Conservation (phyloP, 108 stramenopile genomes). For the Cylindrotheca fusiformis region DNA sequence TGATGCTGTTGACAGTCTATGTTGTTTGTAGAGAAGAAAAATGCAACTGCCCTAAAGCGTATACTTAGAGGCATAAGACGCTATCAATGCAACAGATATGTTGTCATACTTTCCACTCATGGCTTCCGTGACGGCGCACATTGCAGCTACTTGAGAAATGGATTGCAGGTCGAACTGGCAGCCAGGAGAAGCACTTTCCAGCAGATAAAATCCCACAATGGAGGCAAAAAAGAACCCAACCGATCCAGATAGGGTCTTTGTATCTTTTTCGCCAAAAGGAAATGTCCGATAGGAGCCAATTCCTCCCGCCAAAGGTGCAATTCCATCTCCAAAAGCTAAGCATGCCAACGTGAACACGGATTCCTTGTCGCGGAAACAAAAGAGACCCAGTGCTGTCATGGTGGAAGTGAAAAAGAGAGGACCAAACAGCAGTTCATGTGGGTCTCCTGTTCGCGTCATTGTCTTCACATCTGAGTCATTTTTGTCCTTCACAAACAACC, state of each 20-base stretch:
- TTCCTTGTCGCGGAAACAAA: slow-evolving; percentile 21
- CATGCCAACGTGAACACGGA: slow-evolving; percentile 50
- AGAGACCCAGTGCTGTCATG: slow-evolving; percentile 46
- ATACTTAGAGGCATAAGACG: too few relatives aligned
- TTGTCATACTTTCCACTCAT: slow-evolving; percentile 14
- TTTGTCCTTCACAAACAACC: slow-evolving; percentile 46
- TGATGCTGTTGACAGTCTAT: too few relatives aligned
- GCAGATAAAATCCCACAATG: background rate
- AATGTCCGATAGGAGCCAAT: slow-evolving; percentile 10
- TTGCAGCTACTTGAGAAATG: background rate
- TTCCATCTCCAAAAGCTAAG: slow-evolving; percentile 56
- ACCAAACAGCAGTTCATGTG: slow-evolving; percentile 55
- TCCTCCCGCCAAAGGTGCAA: slow-evolving; percentile 52
- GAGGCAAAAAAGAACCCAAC: slow-evolving; percentile 15
- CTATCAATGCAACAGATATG: too few relatives aligned
- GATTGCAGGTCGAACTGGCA: background rate
- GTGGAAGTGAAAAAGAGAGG: slow-evolving; percentile 57
- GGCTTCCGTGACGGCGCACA: slow-evolving; percentile 7
- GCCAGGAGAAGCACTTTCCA: background rate
- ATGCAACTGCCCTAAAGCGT: too few relatives aligned
- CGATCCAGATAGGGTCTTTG: slow-evolving; percentile 12
- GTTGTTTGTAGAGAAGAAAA: too few relatives aligned
- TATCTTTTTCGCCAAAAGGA: slow-evolving; percentile 9
- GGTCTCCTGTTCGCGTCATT: slow-evolving; percentile 54
- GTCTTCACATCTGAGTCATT: slow-evolving; percentile 55